Evolutionary conservation across 805 yeast genomes (phyloP), one percentile per base, ranked within the genome.

Genomic region (Wickerhamiella sorbophila): DNA sequence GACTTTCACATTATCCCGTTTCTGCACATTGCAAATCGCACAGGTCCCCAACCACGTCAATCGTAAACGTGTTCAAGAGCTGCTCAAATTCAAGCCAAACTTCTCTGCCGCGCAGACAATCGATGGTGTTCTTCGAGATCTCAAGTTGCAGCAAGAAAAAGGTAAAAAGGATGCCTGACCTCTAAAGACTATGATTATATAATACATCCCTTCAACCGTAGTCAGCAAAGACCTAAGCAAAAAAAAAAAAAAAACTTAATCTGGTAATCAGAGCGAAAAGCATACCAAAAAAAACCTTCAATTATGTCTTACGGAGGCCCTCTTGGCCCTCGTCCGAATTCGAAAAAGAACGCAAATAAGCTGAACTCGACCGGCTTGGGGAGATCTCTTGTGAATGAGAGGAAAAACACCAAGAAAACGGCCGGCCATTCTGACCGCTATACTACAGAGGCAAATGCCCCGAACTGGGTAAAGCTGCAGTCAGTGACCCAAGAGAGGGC

Each of bases 401-500:
- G 87, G 60, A 66, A 73, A 36, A 42, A 44, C 14, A 49, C 47
- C 19, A 41, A 43, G 17, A 79, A 82, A 55, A 71, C 73, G 46
- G 91, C 80, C 64, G 94, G 93, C 50, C 93, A 82, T 55, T 72
- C 83, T 74, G 60, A 56, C 21, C 69, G 95, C 53, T 86, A 85
- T 60, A 82, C 94, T 16, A 85, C 95, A 0, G 78, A 73, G 37
- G 44, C 78, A 51, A 82, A 75, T 51, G 93, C 84, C 56, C 93
- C 85, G 12, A 72, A 71, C 47, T 85, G 95, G 93, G 93, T 83
- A 40, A 84, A 86, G 49, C 65, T 91, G 55, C 74, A 91, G 58
- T 86, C 96, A 2, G 93, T 91, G 14, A 91, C 97, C 0, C 97
- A 91, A 54, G 97, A 91, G 59, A 75, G 80, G 51, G 79, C 96